phyloP scores from a whole-genome alignment of 805 yeast genomes.

The Yamadazyma sp. region DNA sequence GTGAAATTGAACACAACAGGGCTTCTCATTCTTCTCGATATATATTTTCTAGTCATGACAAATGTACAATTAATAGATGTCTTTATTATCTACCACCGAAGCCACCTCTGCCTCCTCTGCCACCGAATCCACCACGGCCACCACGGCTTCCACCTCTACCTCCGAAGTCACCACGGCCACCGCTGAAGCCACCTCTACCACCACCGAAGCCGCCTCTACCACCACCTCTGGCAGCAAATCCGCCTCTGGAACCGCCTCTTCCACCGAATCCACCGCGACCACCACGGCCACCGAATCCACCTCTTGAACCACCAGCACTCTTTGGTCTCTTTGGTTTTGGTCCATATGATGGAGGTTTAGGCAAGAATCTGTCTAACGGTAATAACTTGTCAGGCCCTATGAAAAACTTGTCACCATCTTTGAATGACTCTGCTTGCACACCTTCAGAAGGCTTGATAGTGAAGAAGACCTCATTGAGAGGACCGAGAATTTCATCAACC shows the following conservation, averaged over 20 bases:
- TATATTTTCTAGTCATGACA: conserved; percentile 5
- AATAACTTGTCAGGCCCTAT: conserved; percentile 93
- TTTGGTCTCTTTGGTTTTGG: conserved; percentile 78
- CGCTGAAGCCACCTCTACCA: conserved; percentile 31
- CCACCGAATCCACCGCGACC: conserved; percentile 45
- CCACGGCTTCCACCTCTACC: conserved; percentile 36
- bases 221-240: conserved; percentile 45
- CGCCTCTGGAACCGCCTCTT: conserved; percentile 44
- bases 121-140: conserved; percentile 1
- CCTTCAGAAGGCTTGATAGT: conserved; percentile 97
- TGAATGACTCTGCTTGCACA: conserved; percentile 89
- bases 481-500: conserved; percentile 97
- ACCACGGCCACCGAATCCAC: conserved; percentile 43
- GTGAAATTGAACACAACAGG: too few species aligned
- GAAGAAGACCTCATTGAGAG: conserved; percentile 95
- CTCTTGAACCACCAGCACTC: conserved; percentile 52
- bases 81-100: too few species aligned
- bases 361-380: conserved; percentile 95
- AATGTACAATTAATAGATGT: too few species aligned
- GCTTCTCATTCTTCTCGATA: background rate
- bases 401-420: conserved; percentile 92
- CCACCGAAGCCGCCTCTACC: conserved; percentile 36
- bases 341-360: conserved; percentile 87
- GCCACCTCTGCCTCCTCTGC: too few species aligned
- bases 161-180: conserved; percentile 44